Evolutionary conservation across 345 rosid species (phyloP), one percentile per base, ranked within the genome.

Genomic region (Theobroma cacao): DNA sequence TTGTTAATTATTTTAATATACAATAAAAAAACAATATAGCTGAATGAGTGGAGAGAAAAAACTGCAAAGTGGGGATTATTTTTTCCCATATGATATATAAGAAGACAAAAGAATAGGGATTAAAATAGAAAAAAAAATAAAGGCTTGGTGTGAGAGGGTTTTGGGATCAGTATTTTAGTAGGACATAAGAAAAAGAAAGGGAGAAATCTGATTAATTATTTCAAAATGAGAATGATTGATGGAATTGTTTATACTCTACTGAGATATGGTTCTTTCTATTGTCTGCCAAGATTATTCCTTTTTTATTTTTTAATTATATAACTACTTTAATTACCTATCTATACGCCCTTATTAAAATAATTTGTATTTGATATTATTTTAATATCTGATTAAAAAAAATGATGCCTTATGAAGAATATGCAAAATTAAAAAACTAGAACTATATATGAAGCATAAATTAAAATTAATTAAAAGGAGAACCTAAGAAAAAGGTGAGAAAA

Each of bases 151-250:
- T 74, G 78, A 71, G 76, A 70, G 81, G 79, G 82, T 61, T 79
- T 88, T 82, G 90, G 91, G 91, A 89, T 91, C 85, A 45, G 90
- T 81, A 82, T 59, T 77, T 80, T 79, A 80, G 30, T 82, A 66
- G 58, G 72, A 73, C 48, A 43, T 76, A 69, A 62, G 70, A 64
- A 56, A 58, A 55, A 56, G 30, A 77, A 65, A 41, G 53, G 63
- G 9, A 43, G 41, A 47, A 55, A 68, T 36, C 20, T 13, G 52
- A 75, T 81, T 80, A 72, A 79, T 75, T 77, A 80, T 75, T 81
- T 79, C 58, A 28, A 78, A 36, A 18, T 40, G 91, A 84, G 76
- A 87, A 81, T 83, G 91, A 87, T 86, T 86, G 89, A 66, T 74
- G 70, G 71, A 80, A 26, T 88, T 85, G 22, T 86, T 85, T 79